Evolutionary conservation across 2,329 filamentous ascomycete species (phyloP).

Genomic region (Claviceps humidiphila): DNA sequence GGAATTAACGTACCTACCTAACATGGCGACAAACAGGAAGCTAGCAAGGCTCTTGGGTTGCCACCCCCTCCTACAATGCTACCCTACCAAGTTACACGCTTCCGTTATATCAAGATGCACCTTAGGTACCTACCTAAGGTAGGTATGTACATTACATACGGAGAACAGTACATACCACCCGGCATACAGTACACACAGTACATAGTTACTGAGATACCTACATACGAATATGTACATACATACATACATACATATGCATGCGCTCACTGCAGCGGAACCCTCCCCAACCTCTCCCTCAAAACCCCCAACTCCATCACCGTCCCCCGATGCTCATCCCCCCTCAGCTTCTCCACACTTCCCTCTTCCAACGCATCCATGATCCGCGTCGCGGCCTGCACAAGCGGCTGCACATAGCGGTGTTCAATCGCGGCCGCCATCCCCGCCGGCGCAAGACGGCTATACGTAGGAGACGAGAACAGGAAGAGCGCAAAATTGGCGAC

Average conservation of each 20-base stretch:
- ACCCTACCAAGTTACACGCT: too few species aligned
- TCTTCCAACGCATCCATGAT: constrained; percentile 20
- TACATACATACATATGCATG: neutral
- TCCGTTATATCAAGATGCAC: too few species aligned
- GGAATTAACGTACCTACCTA: too few species aligned
- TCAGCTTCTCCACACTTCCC: constrained; percentile 18
- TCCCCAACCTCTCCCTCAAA: constrained; percentile 28
- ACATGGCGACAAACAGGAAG: too few species aligned
- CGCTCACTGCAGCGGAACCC: constrained; percentile 25
- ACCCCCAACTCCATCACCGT: constrained; percentile 27
- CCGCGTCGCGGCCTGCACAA: constrained; percentile 29
- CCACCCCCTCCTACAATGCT: too few species aligned
- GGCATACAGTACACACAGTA: too few species aligned
- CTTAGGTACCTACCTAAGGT: too few species aligned
- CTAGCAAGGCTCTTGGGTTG: too few species aligned
- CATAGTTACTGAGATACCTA: too few species aligned
- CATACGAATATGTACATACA: neutral
- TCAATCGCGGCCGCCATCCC: constrained; percentile 45
- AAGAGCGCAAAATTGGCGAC: constrained; percentile 49
- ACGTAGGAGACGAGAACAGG: constrained; percentile 30
- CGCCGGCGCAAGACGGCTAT: constrained; percentile 35
- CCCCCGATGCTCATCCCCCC: constrained; percentile 12
- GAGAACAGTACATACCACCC: too few species aligned
- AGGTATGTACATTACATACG: too few species aligned
- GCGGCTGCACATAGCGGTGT: constrained; percentile 43